Percentiles rank a stretch among this genome's conserved stretches.
Conservation (phyloP, 352 stramenopile genomes). For the Blastocystis sp. region DNA sequence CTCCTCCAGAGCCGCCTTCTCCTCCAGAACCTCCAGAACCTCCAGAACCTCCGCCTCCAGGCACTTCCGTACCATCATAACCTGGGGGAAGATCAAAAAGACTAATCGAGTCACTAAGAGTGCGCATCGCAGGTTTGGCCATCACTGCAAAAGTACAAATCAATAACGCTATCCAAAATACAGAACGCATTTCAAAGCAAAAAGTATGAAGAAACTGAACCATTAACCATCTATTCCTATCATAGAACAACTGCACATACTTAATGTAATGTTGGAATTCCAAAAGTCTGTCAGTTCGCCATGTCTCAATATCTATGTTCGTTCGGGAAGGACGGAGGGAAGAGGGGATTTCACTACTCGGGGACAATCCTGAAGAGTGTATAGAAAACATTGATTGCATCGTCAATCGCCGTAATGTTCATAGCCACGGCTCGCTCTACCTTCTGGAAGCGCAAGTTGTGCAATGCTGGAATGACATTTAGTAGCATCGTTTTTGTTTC, state of each 20-base stretch:
- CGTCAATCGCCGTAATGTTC: background rate
- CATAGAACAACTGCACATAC: slow-evolving; percentile 32
- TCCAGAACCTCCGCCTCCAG: background rate
- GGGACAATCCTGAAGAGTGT: background rate
- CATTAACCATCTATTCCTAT: background rate
- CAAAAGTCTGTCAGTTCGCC: background rate
- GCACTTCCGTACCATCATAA: background rate
- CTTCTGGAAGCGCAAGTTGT: background rate
- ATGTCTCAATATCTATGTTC: background rate
- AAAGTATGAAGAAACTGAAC: background rate
- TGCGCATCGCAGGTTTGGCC: background rate
- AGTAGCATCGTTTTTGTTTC: background rate
- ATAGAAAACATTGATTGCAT: background rate
- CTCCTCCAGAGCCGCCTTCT: background rate
- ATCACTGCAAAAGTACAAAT: background rate
- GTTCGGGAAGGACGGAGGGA: background rate
- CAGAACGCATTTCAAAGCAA: background rate
- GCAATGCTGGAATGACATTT: background rate
- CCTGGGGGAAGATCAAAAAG: background rate
- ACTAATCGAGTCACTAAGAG: background rate
- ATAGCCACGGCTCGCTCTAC: background rate
- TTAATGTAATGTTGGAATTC: background rate
- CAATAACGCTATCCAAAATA: background rate
- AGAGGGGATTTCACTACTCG: background rate
- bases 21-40: background rate